Evolutionary conservation across 108 stramenopile species (phyloP).

Genomic region (Schizochytrium sp.): DNA sequence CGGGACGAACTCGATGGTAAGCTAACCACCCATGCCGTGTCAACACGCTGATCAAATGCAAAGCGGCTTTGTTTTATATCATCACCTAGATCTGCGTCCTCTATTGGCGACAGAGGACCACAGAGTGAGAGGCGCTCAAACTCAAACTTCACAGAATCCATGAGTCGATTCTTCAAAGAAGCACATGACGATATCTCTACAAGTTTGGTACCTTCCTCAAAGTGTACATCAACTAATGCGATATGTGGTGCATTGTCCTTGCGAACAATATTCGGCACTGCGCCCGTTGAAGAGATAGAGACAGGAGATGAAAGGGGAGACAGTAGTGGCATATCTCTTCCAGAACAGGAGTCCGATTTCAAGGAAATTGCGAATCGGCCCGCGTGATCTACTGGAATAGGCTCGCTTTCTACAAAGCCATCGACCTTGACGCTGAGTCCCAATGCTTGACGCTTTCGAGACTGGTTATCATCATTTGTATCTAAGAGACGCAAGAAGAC

Average conservation of each 20-base stretch:
- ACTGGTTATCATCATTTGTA: neutral
- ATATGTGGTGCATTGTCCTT: neutral
- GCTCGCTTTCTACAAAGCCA: neutral
- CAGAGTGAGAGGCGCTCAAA: neutral
- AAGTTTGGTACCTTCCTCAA: conserved; percentile 42
- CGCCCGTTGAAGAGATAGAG: too few relatives aligned
- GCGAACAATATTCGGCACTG: neutral
- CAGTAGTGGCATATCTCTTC: too few relatives aligned
- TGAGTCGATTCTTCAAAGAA: conserved; percentile 1
- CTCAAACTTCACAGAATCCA: neutral
- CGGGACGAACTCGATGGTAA: neutral
- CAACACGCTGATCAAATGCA: conserved; percentile 53
- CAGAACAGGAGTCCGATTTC: neutral
- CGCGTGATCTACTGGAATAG: conserved; percentile 4
- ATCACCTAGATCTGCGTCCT: neutral
- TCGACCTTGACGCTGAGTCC: neutral
- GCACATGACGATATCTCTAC: conserved; percentile 4
- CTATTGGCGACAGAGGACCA: neutral
- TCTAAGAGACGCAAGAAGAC: neutral
- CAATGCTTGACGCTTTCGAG: neutral
- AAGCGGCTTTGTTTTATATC: neutral
- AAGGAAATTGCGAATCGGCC: neutral
- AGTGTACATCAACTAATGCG: conserved; percentile 4
- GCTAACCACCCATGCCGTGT: neutral
- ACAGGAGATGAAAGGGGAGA: too few relatives aligned